Evolutionary conservation across 2,329 filamentous ascomycete genomes (phyloP).

Genomic region (Aureobasidium sp.): DNA sequence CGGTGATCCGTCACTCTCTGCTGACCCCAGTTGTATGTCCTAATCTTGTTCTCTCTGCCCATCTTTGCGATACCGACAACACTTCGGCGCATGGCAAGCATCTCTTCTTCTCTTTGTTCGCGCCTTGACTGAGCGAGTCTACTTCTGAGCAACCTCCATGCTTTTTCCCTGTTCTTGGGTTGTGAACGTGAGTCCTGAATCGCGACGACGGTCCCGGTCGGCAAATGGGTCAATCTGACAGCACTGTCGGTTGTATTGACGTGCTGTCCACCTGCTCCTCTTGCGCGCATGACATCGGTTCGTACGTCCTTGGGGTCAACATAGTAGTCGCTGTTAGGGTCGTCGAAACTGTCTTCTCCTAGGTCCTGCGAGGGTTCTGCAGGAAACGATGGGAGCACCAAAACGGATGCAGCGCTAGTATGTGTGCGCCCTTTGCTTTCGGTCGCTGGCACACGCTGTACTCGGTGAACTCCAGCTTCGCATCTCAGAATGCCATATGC

Average conservation of each 20-base stretch:
- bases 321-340: conserved; percentile 88
- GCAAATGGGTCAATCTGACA: conserved; percentile 82
- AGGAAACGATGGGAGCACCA: conserved; percentile 81
- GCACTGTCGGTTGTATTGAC: conserved; percentile 98
- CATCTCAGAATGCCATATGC: conserved; percentile 75
- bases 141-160: conserved; percentile 77
- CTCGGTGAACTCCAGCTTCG: conserved; percentile 90
- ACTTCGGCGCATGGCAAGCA: conserved; percentile 64
- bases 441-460: conserved; percentile 86
- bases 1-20: conserved; percentile 85
- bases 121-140: conserved; percentile 71
- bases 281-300: conserved; percentile 81
- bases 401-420: conserved; percentile 84
- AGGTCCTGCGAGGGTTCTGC: conserved; percentile 44
- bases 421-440: conserved; percentile 88
- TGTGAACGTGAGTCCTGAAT: conserved; percentile 94
- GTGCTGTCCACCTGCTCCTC: conserved; percentile 91
- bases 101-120: conserved; percentile 76
- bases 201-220: conserved; percentile 75
- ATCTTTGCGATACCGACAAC: conserved; percentile 72
- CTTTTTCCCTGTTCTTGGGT: conserved; percentile 76
- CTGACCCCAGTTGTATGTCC: conserved; percentile 77
- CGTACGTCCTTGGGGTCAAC: conserved; percentile 75
- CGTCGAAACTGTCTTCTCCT: conserved; percentile 56
- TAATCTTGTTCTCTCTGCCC: conserved; percentile 85